Percentiles rank a stretch among this genome's conserved stretches.
These are phyloP conservation scores for Trametes cingulata DNA, from an alignment of 768 basidiomycete genomes.

Conservation along the genomic window DNA sequence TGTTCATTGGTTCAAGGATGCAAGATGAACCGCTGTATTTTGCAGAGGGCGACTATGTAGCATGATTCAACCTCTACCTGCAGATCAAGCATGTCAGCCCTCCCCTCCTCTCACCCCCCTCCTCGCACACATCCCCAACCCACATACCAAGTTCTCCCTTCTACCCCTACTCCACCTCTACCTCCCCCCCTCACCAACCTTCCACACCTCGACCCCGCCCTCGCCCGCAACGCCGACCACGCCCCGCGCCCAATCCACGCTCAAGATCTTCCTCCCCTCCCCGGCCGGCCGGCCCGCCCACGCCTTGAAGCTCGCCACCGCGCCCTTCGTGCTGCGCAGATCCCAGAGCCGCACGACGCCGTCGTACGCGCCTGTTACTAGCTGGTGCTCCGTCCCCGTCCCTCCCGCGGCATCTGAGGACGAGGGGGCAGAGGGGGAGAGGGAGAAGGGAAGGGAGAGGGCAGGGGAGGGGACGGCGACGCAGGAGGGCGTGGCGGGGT, in stretches of 20 bases:
- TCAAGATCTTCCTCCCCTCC: conserved; percentile 18
- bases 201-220: conserved; percentile 34
- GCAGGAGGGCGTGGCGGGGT: conserved; percentile 69
- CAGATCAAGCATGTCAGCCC: too few relatives aligned
- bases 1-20: too few relatives aligned
- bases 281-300: conserved; percentile 44
- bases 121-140: too few relatives aligned
- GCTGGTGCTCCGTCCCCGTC: conserved; percentile 43
- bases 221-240: conserved; percentile 30
- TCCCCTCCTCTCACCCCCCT: too few relatives aligned
- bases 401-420: too few relatives aligned
- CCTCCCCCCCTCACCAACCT: conserved; percentile 26
- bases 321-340: conserved; percentile 62
- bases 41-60: too few relatives aligned
- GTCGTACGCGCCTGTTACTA: conserved; percentile 76
- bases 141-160: too few relatives aligned
- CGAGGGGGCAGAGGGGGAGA: too few relatives aligned
- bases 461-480: conserved; percentile 35
- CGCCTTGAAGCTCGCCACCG: conserved; percentile 63
- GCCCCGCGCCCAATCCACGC: conserved; percentile 29
- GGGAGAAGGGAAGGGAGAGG: too few relatives aligned
- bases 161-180: too few relatives aligned
- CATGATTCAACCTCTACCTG: too few relatives aligned
- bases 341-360: conserved; percentile 81
- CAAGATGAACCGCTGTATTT: too few relatives aligned